Percentiles rank a stretch among this genome's conserved stretches.
Conservation (phyloP, 1,284 basidiomycete genomes). For the Cystodermella granulosa region DNA sequence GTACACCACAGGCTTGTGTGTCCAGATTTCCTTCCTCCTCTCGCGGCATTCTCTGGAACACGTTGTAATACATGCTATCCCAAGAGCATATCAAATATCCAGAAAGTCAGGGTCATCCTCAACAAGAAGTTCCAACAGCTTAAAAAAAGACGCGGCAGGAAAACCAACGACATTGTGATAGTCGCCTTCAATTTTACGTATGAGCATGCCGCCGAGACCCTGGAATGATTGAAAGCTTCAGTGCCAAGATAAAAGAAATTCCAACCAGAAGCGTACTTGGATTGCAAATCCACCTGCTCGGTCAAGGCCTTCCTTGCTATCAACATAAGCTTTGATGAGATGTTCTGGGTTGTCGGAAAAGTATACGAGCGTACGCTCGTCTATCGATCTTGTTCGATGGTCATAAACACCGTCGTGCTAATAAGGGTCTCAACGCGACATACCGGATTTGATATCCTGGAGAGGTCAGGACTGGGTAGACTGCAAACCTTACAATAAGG, state of each 20-base stretch:
- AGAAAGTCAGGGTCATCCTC: constrained; percentile 75
- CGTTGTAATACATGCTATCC: no score
- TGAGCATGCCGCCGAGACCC: constrained; percentile 76
- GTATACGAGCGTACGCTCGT: constrained; percentile 75
- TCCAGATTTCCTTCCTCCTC: no score
- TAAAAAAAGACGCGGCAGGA: constrained; percentile 74
- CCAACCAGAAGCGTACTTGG: constrained; percentile 53
- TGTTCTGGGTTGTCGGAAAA: constrained; percentile 69
- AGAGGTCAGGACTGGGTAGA: constrained; percentile 76
- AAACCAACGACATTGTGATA: constrained; percentile 92
- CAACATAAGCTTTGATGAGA: constrained; percentile 79
- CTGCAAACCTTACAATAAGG: constrained; percentile 40
- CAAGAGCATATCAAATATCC: constrained; percentile 33
- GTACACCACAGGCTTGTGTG: no score
- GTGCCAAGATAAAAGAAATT: neutral
- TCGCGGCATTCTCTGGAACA: no score
- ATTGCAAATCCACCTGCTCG: constrained; percentile 93
- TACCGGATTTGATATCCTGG: constrained; percentile 85
- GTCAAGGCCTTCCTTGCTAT: constrained; percentile 84
- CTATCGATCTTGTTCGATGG: constrained; percentile 59
- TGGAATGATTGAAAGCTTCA: constrained; percentile 25
- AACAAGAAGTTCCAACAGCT: constrained; percentile 58
- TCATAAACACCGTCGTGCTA: neutral
- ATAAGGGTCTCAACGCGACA: constrained; percentile 18
- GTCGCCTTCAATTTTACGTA: constrained; percentile 85